Percentiles rank a stretch among this genome's conserved stretches.
phyloP scores from a whole-genome alignment of 371 early-diverging fungal species.

The Catenaria anguillulae region DNA sequence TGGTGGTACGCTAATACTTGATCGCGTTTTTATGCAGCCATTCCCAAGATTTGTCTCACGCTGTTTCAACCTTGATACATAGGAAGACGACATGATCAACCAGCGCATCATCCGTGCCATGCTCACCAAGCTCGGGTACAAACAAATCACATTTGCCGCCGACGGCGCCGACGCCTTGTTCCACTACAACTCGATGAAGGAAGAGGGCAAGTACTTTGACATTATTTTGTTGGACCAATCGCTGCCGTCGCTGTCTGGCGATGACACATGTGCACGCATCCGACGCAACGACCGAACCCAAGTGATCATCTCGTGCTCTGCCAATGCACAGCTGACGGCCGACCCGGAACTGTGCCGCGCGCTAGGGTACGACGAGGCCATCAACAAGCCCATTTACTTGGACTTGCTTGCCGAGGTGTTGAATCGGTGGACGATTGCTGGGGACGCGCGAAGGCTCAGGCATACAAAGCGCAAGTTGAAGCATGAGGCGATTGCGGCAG shows the following conservation, averaged over 20 bases:
- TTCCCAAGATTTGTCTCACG: no score
- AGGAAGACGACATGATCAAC: conserved; percentile 4
- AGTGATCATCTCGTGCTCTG: neutral
- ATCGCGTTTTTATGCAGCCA: no score
- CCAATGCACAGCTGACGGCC: neutral
- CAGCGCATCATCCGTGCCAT: neutral
- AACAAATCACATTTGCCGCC: neutral
- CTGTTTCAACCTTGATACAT: no score
- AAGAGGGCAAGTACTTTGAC: neutral
- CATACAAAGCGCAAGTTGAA: conserved; percentile 1
- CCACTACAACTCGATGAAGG: neutral
- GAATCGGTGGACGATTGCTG: neutral
- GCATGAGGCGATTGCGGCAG: neutral
- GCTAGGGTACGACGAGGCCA: conserved; percentile 6
- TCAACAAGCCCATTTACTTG: neutral
- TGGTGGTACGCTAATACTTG: no score
- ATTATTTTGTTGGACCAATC: conserved; percentile 1
- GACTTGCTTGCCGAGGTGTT: neutral
- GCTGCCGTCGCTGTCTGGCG: neutral
- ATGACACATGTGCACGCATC: neutral
- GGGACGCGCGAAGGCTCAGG: neutral
- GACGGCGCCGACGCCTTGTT: conserved; percentile 3
- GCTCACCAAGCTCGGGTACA: neutral
- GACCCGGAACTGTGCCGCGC: neutral
- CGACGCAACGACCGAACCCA: neutral